phyloP scores from a whole-genome alignment of 2,329 filamentous ascomycete species.

The Penicillium sp. region DNA sequence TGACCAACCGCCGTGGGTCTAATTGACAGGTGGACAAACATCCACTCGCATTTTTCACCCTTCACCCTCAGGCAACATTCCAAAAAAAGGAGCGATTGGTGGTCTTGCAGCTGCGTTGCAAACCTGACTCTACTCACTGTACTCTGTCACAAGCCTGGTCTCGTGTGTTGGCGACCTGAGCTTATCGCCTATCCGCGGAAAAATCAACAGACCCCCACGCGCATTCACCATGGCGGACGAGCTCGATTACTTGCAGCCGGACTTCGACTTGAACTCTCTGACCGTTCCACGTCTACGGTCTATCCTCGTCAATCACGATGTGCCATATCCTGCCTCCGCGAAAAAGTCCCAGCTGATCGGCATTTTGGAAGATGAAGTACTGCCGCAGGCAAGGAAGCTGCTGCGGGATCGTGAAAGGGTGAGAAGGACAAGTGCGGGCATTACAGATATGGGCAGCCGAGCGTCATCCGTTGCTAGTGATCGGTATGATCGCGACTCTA shows the following conservation, averaged over 20 bases:
- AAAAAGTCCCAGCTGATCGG: constrained; percentile 89
- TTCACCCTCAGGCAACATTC: constrained; percentile 13
- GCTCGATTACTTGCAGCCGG: constrained; percentile 79
- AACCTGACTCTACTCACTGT: constrained; percentile 3
- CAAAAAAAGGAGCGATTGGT: constrained; percentile 22
- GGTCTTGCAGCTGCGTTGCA: constrained; percentile 8
- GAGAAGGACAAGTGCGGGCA: constrained; percentile 84
- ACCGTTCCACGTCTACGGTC: constrained; percentile 87
- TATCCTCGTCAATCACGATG: constrained; percentile 84
- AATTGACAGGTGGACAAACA: constrained; percentile 24
- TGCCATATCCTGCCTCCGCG: constrained; percentile 80
- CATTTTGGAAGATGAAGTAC: constrained; percentile 75
- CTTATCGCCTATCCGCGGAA: neutral
- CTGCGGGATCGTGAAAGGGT: constrained; percentile 72
- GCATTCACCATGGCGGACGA: constrained; percentile 53
- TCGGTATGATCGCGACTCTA: constrained; percentile 51
- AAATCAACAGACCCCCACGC: constrained; percentile 4
- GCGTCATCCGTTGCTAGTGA: constrained; percentile 63
- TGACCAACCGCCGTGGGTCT: constrained; percentile 17
- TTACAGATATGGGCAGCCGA: constrained; percentile 68
- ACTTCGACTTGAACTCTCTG: constrained; percentile 78
- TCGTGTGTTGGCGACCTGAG: neutral
- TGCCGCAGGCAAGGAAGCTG: constrained; percentile 75
- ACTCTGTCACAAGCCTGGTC: constrained; percentile 7
- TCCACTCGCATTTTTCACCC: constrained; percentile 10